Evolutionary conservation across 257 asterid genomes (phyloP), one percentile per base, ranked within the genome.

Genomic region (Fraxinus cuspidata): DNA sequence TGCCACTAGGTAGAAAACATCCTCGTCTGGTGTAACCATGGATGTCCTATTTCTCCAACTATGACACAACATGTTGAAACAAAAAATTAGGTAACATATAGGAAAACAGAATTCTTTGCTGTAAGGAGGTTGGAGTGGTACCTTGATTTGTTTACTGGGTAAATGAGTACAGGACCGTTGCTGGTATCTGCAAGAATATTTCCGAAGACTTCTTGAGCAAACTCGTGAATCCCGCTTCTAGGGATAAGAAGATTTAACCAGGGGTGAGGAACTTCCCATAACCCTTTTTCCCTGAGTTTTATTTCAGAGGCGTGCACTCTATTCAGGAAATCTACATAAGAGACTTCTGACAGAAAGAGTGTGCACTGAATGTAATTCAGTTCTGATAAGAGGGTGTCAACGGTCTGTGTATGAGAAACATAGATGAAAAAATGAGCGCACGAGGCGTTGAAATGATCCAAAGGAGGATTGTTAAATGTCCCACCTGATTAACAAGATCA

Each of bases 181-280:
- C 88, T 82, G 23, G 87, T 83, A 79, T 84, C 85, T 35, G 81
- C 78, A 32, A 87, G 78, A 27, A 85, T 87, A 72, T 87, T 84
- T 9, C 86, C 87, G 31, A 85, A 87, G 38, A 87, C 89, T 79
- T 81, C 84, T 78, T 73, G 75, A 2, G 89, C 79, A 44, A 87
- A 87, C 60, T 82, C 84, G 80, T 74, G 84, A 78, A 87, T 83
- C 83, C 60, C 82, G 79, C 81, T 82, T 80, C 74, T 84, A 19
- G 89, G 91, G 68, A 87, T 64, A n/a, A 87, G 77, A 53, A 87
- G 85, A 79, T 87, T 87, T 38, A 87, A 74, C 91, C 91, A 87
- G 2, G 91, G 91, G 75, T 85, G 91, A n/a, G 89, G 86, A 64
- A 87, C 79, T 27, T 87, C 91, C 91, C 91, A 85, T 78, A 87